These are phyloP conservation scores for Cutaneotrichosporon spelunceum DNA, from an alignment of 1,284 basidiomycete species.

Conservation along the genomic window DNA sequence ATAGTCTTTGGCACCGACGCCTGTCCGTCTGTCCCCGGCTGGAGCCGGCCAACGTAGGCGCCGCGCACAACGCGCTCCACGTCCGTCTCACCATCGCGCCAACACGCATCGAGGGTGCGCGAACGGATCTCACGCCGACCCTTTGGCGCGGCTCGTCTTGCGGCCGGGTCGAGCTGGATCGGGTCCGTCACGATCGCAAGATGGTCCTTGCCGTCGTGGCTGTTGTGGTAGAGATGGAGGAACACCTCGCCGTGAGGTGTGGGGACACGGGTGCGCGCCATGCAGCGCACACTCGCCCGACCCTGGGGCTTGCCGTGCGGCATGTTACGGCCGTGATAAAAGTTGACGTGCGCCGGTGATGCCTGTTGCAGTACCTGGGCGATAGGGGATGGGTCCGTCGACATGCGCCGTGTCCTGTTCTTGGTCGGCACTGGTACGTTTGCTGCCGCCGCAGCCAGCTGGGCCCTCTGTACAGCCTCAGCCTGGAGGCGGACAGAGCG, in stretches of 20 bases:
- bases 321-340: slow-evolving; percentile 19
- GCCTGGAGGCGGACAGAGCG: slow-evolving; percentile 38
- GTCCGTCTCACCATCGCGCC: slow-evolving; percentile 82
- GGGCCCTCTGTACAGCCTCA: slow-evolving; percentile 11
- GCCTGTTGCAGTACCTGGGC: slow-evolving; percentile 40
- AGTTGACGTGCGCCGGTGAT: slow-evolving; percentile 29
- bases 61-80: slow-evolving; percentile 91
- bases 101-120: slow-evolving; percentile 74
- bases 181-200: slow-evolving; percentile 95
- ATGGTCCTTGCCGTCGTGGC: slow-evolving; percentile 93
- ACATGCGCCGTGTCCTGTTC: slow-evolving; percentile 41
- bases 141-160: slow-evolving; percentile 44
- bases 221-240: slow-evolving; percentile 75
- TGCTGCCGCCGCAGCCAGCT: background rate
- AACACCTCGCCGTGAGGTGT: slow-evolving; percentile 93
- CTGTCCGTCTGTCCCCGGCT: slow-evolving; percentile 34
- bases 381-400: slow-evolving; percentile 45
- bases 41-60: slow-evolving; percentile 82
- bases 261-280: slow-evolving; percentile 94
- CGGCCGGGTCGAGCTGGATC: slow-evolving; percentile 61
- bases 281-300: slow-evolving; percentile 58
- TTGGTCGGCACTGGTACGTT: background rate
- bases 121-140: slow-evolving; percentile 65
- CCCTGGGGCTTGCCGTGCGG: slow-evolving; percentile 12
- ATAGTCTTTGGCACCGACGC: slow-evolving; percentile 28